Base-by-base conservation (phyloP, 2,329 filamentous ascomycete species). In the Aspergillus novofumigatus region DNA sequence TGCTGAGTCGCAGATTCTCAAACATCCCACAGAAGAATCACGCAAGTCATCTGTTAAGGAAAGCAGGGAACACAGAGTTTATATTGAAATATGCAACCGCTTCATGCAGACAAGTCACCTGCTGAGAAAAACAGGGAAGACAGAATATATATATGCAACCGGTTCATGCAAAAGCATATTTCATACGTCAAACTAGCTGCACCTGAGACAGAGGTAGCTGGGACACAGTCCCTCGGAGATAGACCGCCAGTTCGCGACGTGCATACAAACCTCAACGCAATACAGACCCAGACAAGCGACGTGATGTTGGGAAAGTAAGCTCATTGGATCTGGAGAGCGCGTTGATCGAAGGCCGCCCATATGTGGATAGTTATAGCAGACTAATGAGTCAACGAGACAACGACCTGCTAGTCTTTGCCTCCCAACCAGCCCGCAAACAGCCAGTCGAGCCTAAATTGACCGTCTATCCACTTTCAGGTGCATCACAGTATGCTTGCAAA, bases 401-500 rank as follows among this genome's bases (percentile, higher is more conserved):
- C 23, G 29, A 51, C 32, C 14, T 10, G 14, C 17, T 38, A 21
- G 29, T 29, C 11, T 26, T 44, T 45, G 20, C 48, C n/a, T 21
- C 17, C 49, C 35, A 17, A 29, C 42, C 11, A 29, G 20, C n/a
- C 41, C n/a, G 26, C 53, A 26, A 42, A 45, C 32, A 23, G 35
- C 28, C 38, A 35, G 26, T 29, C 47, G 41, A 44, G 42, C 29
- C 53, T 25, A 59, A 47, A 14, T 23, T 11, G 44, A 47, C 21
- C 21, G 21, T 26, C 25, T 47, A 56, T 49, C 60, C 60, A 28
- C 8, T 60, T 60, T 56, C 14, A 57, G 57, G 47, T 29, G 10
- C 28, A 29, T 10, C 28, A 11, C 9, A 29, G 3, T 53, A 56
- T 55, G 38, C 56, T 63, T 63, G 62, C 58, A 60, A 63, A 56